phyloP scores from a whole-genome alignment of 495 filamentous ascomycete species.

The Friedmanniomyces simplex region DNA sequence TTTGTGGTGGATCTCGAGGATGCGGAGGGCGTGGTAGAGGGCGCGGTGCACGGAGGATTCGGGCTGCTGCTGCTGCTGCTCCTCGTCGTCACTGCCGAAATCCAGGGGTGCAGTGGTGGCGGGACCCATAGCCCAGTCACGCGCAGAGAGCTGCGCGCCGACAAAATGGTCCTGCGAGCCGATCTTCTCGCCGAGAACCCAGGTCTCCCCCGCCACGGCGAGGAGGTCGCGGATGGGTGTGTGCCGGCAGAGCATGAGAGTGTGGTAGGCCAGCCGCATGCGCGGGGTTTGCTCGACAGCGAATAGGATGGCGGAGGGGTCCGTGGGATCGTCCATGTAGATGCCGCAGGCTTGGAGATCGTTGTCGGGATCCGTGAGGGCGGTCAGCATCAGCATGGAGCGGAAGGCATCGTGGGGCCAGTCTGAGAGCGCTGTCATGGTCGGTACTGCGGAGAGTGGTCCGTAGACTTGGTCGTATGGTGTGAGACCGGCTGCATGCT shows the following conservation, averaged over 20 bases:
- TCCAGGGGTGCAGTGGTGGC: background rate
- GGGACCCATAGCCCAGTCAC: constrained; percentile 4
- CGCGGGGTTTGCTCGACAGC: constrained; percentile 12
- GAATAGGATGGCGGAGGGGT: background rate
- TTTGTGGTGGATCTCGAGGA: constrained; percentile 22
- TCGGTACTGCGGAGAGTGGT: background rate
- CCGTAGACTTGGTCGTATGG: constrained; percentile 7
- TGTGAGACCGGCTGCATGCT: background rate
- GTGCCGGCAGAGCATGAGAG: constrained; percentile 23
- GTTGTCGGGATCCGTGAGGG: constrained; percentile 1
- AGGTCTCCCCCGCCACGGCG: constrained; percentile 30
- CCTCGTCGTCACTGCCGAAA: no score
- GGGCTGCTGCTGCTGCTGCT: background rate
- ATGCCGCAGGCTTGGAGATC: background rate
- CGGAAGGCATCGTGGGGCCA: constrained; percentile 24
- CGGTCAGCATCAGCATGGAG: constrained; percentile 27
- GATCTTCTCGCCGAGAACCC: constrained; percentile 30
- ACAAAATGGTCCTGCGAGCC: constrained; percentile 13
- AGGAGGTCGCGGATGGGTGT: constrained; percentile 30
- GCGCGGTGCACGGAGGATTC: constrained; percentile 20
- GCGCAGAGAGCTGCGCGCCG: constrained; percentile 19
- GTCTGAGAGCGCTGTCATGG: background rate
- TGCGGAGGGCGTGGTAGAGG: constrained; percentile 16
- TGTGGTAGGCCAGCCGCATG: constrained; percentile 16
- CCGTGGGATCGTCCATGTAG: background rate